These are phyloP conservation scores for Nepenthes mirabilis DNA, from an alignment of 148 eudicot genomes.

Conservation along the genomic window DNA sequence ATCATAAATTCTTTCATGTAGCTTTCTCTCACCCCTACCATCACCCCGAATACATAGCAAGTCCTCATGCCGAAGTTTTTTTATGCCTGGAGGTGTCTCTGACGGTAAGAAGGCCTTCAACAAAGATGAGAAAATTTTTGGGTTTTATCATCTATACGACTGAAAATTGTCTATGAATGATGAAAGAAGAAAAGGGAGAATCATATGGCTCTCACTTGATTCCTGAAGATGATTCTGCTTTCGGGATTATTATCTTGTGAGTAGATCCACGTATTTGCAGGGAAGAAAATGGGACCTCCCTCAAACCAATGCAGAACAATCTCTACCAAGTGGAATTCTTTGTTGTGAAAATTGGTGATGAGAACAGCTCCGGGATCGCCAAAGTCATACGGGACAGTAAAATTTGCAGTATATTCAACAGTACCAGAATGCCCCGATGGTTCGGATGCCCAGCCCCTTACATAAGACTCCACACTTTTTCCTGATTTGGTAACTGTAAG, in stretches of 20 bases:
- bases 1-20: conserved; percentile 75
- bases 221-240: conserved; percentile 78
- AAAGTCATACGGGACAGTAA: conserved; percentile 54
- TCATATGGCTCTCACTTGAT: conserved; percentile 32
- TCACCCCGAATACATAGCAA: conserved; percentile 58
- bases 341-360: conserved; percentile 53
- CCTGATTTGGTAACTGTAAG: conserved; percentile 61
- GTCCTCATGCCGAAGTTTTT: conserved; percentile 68
- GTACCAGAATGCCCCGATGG: conserved; percentile 32
- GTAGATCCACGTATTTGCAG: conserved; percentile 83
- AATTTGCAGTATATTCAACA: conserved; percentile 49
- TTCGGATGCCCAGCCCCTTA: conserved; percentile 48
- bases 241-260: conserved; percentile 60
- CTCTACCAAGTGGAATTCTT: conserved; percentile 69
- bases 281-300: conserved; percentile 49
- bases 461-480: conserved; percentile 51
- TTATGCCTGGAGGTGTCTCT: conserved; percentile 81
- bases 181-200: not conserved
- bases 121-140: conserved; percentile 1
- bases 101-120: conserved; percentile 70
- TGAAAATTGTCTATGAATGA: not conserved
- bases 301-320: conserved; percentile 50
- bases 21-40: conserved; percentile 69
- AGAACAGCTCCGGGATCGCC: conserved; percentile 80
- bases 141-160: not conserved